These are phyloP conservation scores for Cladobotryum protrusum DNA, from an alignment of 2,329 filamentous ascomycete genomes.

Conservation along the genomic window DNA sequence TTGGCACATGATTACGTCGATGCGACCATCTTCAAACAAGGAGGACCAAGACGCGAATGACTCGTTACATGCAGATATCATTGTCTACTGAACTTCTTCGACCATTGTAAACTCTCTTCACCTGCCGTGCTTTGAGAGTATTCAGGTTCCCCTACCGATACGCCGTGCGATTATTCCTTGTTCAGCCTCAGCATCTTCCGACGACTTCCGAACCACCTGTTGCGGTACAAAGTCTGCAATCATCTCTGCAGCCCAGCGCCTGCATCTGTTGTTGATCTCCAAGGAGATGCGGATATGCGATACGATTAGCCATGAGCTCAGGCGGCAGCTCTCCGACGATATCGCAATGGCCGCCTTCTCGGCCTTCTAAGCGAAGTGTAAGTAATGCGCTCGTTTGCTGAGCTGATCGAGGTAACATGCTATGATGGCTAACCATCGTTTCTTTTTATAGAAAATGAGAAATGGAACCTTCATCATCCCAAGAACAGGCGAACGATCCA, in stretches of 20 bases:
- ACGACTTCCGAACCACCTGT: not conserved
- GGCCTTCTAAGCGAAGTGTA: constrained; percentile 42
- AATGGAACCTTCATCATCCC: constrained; percentile 86
- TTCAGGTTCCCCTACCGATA: too few relatives aligned
- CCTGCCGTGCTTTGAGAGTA: too few relatives aligned
- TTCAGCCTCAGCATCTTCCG: not conserved
- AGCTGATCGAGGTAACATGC: not conserved
- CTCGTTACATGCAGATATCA: too few relatives aligned
- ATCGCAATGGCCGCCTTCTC: constrained; percentile 35
- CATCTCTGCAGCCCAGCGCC: not conserved
- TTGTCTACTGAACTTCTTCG: too few relatives aligned
- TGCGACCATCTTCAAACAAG: too few relatives aligned
- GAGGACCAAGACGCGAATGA: too few relatives aligned
- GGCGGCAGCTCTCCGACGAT: constrained; percentile 23
- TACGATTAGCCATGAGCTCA: constrained; percentile 38
- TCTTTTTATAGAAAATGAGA: constrained; percentile 57
- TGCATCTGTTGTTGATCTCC: not conserved
- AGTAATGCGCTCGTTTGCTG: constrained; percentile 15
- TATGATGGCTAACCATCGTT: not conserved
- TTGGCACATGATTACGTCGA: too few relatives aligned
- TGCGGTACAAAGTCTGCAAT: not conserved
- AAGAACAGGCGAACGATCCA: constrained; percentile 75
- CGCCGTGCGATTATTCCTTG: too few relatives aligned
- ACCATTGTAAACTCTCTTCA: too few relatives aligned
- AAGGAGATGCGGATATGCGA: constrained; percentile 13